phyloP scores from a whole-genome alignment of 257 asterid species.

The Solanum appendiculatum region DNA sequence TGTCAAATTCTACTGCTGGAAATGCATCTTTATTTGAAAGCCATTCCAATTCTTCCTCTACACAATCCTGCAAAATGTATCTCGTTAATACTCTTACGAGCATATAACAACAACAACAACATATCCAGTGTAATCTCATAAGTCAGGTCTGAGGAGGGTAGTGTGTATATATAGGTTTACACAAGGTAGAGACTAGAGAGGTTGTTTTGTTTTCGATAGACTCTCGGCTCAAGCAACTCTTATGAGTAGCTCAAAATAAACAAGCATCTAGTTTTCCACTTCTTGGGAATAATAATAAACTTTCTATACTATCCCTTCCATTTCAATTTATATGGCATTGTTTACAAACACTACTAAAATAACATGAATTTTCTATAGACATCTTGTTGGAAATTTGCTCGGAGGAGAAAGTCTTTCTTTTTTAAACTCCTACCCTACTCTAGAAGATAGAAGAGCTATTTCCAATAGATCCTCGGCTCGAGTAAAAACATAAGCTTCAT shows the following conservation, averaged over 20 bases:
- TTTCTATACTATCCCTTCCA: neutral
- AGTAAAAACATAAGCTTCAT: neutral
- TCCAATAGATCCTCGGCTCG: neutral
- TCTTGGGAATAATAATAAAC: neutral
- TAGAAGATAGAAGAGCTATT: too few relatives aligned
- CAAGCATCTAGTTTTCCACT: neutral
- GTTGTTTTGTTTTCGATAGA: neutral
- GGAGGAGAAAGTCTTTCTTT: too few relatives aligned
- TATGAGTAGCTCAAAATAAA: neutral
- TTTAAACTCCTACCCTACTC: neutral
- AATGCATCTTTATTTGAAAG: constrained; percentile 77
- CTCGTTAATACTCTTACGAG: neutral
- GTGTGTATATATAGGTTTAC: too few relatives aligned
- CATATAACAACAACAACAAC: neutral
- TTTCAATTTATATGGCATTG: neutral
- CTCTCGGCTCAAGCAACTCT: neutral
- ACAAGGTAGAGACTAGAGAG: neutral
- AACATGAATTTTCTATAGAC: neutral
- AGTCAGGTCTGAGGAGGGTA: neutral
- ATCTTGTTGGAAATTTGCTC: neutral
- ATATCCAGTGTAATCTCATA: neutral
- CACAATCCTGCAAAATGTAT: constrained; percentile 22
- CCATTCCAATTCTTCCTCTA: constrained; percentile 72
- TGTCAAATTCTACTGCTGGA: constrained; percentile 61
- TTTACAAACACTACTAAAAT: neutral